These are phyloP conservation scores for Maudiozyma serrabonitensis DNA, from an alignment of 805 yeast species.

Conservation along the genomic window DNA sequence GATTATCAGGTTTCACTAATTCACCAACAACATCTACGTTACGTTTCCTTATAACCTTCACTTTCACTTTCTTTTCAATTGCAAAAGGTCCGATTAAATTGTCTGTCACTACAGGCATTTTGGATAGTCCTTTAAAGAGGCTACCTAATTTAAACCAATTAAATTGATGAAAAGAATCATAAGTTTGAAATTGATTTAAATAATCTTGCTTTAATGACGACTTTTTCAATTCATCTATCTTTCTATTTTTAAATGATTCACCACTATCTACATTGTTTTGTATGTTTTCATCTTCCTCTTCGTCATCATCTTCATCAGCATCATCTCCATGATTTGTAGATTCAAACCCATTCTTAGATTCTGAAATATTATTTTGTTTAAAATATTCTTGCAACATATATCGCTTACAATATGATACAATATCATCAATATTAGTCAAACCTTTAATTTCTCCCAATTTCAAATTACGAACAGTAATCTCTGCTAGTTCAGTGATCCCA, in stretches of 20 bases:
- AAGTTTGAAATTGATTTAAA: slow-evolving; percentile 18
- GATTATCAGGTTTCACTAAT: slow-evolving; percentile 9
- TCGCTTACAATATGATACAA: slow-evolving; percentile 31
- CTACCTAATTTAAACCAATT: slow-evolving; percentile 57
- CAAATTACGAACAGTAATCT: slow-evolving; percentile 51
- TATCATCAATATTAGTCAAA: slow-evolving; percentile 40
- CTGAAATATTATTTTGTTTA: slow-evolving; percentile 13
- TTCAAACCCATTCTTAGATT: not conserved
- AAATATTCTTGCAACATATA: slow-evolving; percentile 32
- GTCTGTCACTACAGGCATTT: slow-evolving; percentile 41
- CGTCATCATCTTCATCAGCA: slow-evolving; percentile 9
- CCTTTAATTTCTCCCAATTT: slow-evolving; percentile 47
- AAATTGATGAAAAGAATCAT: slow-evolving; percentile 34
- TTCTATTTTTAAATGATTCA: not conserved
- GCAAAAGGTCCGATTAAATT: slow-evolving; percentile 66
- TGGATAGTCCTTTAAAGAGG: slow-evolving; percentile 37
- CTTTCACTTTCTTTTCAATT: slow-evolving; percentile 41
- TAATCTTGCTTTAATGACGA: slow-evolving; percentile 11
- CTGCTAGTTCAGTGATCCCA: slow-evolving; percentile 52
- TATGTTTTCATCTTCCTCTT: slow-evolving; percentile 6
- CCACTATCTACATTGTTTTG: not conserved
- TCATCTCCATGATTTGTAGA: slow-evolving; percentile 13
- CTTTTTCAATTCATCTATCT: slow-evolving; percentile 8
- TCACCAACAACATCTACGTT: slow-evolving; percentile 36
- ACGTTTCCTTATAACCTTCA: slow-evolving; percentile 26